Evolutionary conservation across 257 asterid species (phyloP), one percentile per base, ranked within the genome.

Genomic region (Penstemon barbatus): DNA sequence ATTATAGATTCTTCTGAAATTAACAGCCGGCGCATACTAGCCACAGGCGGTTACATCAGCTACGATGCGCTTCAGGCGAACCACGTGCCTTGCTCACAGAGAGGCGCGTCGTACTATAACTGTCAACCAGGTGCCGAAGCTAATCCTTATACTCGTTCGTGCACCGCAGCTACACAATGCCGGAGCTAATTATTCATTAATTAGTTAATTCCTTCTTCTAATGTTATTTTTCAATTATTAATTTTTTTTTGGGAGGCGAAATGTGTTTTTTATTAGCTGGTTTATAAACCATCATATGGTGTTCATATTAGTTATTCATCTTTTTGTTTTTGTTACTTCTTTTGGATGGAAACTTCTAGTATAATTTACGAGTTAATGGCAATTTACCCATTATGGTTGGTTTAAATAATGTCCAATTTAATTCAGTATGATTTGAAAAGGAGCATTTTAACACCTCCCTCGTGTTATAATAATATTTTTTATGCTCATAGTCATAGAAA

Each of bases 41-140:
- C 87, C 15, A 80, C 87, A 25, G 76, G 71, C n/a, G 71, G 70
- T 61, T 90, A 90, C 79, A 86, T 92, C 74, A 86, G 98, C 93
- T 90, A 92, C 75, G 91, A 89, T 57, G 95, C 97, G 38, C 85
- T 92, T n/a, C 86, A 80, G 87, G 78, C 93, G 67, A 85, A 85
- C 87, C 75, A 18, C 7, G 86, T 84, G 19, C 97, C 93, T 0
- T 92, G 98, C 80, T 84, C 96, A 4, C 75, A 85, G 25, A 69
- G 87, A 49, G 97, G 97, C 74, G 90, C 95, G 4, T 90, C 98
- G 39, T 92, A 90, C 85, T 90, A 90, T 84, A 92, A 92, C 86
- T 89, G 98, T 77, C 72, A 61, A 39, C 86, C 93, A 0, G 97
- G 95, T 45, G 97, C 85, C 41, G 79, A 81, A 65, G 95, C 93